A percentile compares a stretch with the other conserved stretches of the same genome.
phyloP scores from a whole-genome alignment of 2,329 filamentous ascomycete genomes.

The Fusarium torulosum region DNA sequence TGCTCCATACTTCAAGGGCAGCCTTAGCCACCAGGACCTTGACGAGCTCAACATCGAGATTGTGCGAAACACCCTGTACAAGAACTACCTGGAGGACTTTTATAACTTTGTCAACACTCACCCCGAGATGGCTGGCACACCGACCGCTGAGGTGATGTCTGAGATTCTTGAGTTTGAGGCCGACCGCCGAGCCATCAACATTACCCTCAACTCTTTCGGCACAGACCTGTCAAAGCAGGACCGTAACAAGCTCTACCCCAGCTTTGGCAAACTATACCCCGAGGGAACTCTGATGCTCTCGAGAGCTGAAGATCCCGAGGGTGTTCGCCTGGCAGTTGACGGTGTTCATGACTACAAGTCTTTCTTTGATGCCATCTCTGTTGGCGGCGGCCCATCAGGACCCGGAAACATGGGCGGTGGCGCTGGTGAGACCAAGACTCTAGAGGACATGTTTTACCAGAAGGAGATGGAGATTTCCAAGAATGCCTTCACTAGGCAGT shows the following conservation, averaged over 20 bases:
- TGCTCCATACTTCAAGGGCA: conserved; percentile 97
- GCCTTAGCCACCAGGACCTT: conserved; percentile 93
- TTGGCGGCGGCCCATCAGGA: conserved; percentile 76
- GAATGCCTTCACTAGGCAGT: conserved; percentile 93
- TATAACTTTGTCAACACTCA: conserved; percentile 93
- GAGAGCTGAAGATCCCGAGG: conserved; percentile 93
- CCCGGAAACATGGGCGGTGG: conserved; percentile 87
- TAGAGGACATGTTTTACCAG: conserved; percentile 98
- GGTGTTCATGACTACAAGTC: conserved; percentile 93
- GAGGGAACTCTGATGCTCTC: conserved; percentile 96
- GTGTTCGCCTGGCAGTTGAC: conserved; percentile 92
- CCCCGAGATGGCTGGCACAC: conserved; percentile 86
- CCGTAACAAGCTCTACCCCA: conserved; percentile 95
- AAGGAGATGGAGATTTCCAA: conserved; percentile 99
- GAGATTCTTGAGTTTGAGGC: conserved; percentile 98
- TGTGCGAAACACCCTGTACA: conserved; percentile 97
- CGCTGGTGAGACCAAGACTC: conserved; percentile 84
- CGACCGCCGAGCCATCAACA: conserved; percentile 96
- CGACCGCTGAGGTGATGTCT: conserved; percentile 93
- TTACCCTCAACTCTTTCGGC: conserved; percentile 98
- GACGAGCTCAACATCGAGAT: conserved; percentile 99
- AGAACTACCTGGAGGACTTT: conserved; percentile 99
- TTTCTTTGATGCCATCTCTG: conserved; percentile 92
- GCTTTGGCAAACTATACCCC: conserved; percentile 89
- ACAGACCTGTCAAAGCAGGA: conserved; percentile 95